Conservation (phyloP, 225 moss, liverwort and hornwort genomes). For the Pseudisothecium myosuroides region DNA sequence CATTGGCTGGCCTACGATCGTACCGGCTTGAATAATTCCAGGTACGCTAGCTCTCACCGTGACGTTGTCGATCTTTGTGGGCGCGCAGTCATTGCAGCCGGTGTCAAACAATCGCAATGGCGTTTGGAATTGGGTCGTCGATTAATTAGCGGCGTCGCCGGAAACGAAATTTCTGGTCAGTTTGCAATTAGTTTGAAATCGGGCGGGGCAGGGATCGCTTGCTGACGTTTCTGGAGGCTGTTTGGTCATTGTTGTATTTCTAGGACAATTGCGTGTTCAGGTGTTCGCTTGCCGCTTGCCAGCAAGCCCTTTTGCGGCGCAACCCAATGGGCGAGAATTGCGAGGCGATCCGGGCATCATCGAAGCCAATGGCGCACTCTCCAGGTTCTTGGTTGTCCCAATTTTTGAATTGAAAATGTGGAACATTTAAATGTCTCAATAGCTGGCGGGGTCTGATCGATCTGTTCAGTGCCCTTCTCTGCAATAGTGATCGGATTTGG, state of each 20-base stretch:
- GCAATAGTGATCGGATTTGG: not conserved
- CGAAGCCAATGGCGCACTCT: not conserved
- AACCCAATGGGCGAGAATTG: not conserved
- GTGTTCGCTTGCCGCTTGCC: not conserved
- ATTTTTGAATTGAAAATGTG: not conserved
- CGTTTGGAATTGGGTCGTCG: not conserved
- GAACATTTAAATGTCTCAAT: not conserved
- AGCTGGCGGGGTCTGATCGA: not conserved
- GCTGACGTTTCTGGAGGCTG: not conserved
- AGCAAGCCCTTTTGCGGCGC: not conserved
- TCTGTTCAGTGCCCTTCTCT: not conserved
- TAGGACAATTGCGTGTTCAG: slow-evolving; percentile 9
- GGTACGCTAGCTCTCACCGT: not conserved
- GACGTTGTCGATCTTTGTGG: not conserved
- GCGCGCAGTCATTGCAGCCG: not conserved
- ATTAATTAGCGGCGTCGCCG: not conserved
- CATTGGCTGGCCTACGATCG: not conserved
- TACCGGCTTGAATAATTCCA: not conserved
- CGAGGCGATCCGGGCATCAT: not conserved
- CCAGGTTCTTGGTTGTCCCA: not conserved
- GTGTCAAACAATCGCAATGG: not conserved
- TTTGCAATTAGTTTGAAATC: not conserved
- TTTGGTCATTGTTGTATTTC: not conserved
- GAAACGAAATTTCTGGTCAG: not conserved
- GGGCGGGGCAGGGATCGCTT: not conserved